Percentiles rank a stretch among this genome's conserved stretches.
Evolutionary conservation across 352 stramenopile species (phyloP).

Genomic region (Pythium aphanidermatum): DNA sequence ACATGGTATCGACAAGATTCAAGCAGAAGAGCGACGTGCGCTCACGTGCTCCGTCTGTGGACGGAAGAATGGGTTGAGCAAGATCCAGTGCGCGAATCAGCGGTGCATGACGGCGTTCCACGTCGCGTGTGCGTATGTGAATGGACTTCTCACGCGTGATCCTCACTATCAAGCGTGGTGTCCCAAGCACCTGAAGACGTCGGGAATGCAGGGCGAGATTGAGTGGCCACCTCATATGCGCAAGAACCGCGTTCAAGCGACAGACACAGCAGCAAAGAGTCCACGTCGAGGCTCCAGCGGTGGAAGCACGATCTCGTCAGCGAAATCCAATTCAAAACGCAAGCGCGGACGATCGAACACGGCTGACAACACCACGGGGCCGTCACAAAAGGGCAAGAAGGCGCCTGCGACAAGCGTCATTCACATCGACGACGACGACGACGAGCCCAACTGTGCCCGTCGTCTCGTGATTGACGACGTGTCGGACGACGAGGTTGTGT

Average conservation of each 20-base stretch:
- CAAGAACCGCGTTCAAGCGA: slow-evolving; percentile 14
- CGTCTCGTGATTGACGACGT: slow-evolving; percentile 43
- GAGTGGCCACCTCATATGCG: slow-evolving; percentile 60
- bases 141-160: slow-evolving; percentile 51
- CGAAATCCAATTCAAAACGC: slow-evolving; percentile 41
- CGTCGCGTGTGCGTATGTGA: slow-evolving; percentile 68
- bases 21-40: slow-evolving; percentile 30
- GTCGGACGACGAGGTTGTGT: slow-evolving; percentile 22
- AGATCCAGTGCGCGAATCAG: slow-evolving; percentile 69
- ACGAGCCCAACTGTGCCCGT: slow-evolving; percentile 10
- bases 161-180: slow-evolving; percentile 75
- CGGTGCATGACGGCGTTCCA: slow-evolving; percentile 64
- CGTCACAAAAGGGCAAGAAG: background rate
- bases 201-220: slow-evolving; percentile 53
- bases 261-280: slow-evolving; percentile 20
- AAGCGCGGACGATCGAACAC: slow-evolving; percentile 25
- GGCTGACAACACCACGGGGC: background rate
- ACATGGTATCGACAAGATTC: slow-evolving; percentile 52
- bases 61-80: slow-evolving; percentile 60
- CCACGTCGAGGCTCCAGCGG: slow-evolving; percentile 16
- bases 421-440: slow-evolving; percentile 4
- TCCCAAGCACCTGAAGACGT: slow-evolving; percentile 66
- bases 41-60: slow-evolving; percentile 61
- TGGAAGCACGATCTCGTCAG: slow-evolving; percentile 27
- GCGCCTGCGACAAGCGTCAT: slow-evolving; percentile 12